phyloP scores from a whole-genome alignment of 1,284 basidiomycete genomes.

The Ustilago tritici region DNA sequence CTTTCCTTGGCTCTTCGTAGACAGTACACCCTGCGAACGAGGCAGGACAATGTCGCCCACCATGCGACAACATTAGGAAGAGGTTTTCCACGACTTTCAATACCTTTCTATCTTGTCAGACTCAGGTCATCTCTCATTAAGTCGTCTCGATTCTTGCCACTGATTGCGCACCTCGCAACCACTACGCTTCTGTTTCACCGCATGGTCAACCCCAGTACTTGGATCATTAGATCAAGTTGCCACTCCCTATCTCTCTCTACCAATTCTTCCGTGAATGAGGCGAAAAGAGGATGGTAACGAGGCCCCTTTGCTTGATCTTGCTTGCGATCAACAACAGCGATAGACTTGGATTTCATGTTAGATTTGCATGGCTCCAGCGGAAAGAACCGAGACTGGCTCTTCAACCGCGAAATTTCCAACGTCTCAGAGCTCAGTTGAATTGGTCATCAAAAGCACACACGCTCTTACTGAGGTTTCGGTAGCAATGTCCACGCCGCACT shows the following conservation, averaged over 20 bases:
- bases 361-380: background rate
- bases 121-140: no score
- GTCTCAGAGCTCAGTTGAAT: background rate
- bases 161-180: background rate
- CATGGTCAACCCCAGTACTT: background rate
- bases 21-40: background rate
- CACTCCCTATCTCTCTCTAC: no score
- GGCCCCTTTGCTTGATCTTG: no score
- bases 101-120: background rate
- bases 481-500: no score
- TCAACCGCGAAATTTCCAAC: background rate
- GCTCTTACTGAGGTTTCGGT: no score
- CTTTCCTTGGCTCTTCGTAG: conserved; percentile 21
- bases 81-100: background rate
- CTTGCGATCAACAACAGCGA: background rate
- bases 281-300: no score
- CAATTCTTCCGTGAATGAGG: no score
- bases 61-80: background rate
- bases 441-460: background rate
- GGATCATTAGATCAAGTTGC: conserved; percentile 13
- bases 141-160: no score
- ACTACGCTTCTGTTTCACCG: background rate
- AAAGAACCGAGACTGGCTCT: conserved; percentile 19
- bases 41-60: background rate
- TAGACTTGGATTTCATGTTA: background rate